Evolutionary conservation across 208 protist genomes (phyloP).

Genomic region (Crithidia sp.): DNA sequence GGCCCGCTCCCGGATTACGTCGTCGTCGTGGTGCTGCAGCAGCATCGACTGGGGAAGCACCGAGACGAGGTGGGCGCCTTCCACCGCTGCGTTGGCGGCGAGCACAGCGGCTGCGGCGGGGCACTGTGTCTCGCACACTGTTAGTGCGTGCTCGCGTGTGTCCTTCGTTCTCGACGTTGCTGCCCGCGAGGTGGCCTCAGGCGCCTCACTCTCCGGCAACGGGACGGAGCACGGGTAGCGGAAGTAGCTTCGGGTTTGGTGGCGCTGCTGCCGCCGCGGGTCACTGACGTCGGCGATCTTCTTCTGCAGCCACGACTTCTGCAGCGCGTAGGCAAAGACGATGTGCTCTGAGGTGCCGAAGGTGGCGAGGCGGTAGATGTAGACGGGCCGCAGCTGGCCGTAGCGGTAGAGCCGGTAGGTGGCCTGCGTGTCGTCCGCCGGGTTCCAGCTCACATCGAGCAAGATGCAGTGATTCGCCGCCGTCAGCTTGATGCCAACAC

Average conservation of each 20-base stretch:
- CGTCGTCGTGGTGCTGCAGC: constrained; percentile 69
- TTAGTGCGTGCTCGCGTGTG: constrained; percentile 7
- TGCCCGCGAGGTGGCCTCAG: no score
- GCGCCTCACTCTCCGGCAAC: constrained; percentile 26
- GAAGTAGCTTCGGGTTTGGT: constrained; percentile 75
- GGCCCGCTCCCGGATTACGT: constrained; percentile 62
- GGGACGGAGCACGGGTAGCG: constrained; percentile 70
- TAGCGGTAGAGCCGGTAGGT: constrained; percentile 95
- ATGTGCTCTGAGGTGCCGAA: constrained; percentile 93
- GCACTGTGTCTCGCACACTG: constrained; percentile 45
- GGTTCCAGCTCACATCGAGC: constrained; percentile 95
- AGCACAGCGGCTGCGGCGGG: constrained; percentile 36
- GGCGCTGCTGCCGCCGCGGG: constrained; percentile 75
- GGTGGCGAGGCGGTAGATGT: constrained; percentile 93
- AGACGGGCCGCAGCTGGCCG: constrained; percentile 91
- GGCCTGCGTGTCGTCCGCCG: constrained; percentile 89
- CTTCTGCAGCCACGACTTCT: constrained; percentile 87
- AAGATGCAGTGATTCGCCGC: constrained; percentile 95
- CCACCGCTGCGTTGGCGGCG: constrained; percentile 17
- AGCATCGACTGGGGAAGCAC: constrained; percentile 71
- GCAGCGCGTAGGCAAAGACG: constrained; percentile 87
- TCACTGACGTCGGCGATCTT: constrained; percentile 84
- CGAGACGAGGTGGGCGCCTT: constrained; percentile 36
- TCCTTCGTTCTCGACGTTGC: no score
- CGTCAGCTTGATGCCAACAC: constrained; percentile 93